A percentile compares a stretch with the other conserved stretches of the same genome.
Evolutionary conservation across 768 basidiomycete species (phyloP).

Genomic region (Pleurotus djamor): DNA sequence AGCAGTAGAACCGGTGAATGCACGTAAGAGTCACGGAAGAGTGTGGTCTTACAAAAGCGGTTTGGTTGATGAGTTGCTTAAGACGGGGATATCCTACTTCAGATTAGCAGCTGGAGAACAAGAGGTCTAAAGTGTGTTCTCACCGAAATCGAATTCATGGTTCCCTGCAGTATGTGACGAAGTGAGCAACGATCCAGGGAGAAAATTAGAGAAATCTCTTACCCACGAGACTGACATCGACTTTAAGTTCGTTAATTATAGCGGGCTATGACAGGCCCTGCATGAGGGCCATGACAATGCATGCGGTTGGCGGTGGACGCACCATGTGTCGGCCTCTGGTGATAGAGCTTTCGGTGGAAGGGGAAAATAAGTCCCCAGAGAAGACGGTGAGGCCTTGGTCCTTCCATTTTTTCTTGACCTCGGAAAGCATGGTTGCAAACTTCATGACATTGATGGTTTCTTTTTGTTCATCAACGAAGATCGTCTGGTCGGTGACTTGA

Average conservation of each 20-base stretch:
- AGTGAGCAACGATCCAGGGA: too few relatives aligned
- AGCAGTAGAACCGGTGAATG: not conserved
- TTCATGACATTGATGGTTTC: constrained; percentile 85
- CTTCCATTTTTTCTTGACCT: constrained; percentile 58
- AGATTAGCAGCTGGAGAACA: not conserved
- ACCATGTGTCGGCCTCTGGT: constrained; percentile 94
- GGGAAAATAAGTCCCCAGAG: constrained; percentile 88
- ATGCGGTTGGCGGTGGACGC: not conserved
- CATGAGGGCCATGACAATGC: not conserved
- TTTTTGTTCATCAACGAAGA: constrained; percentile 36
- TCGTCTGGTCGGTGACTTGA: constrained; percentile 74
- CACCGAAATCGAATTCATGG: constrained; percentile 91
- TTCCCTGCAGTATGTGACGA: constrained; percentile 67
- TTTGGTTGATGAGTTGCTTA: constrained; percentile 66
- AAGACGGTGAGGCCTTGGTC: constrained; percentile 71
- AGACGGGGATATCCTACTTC: constrained; percentile 61
- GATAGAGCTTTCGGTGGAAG: constrained; percentile 82
- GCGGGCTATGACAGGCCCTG: constrained; percentile 54
- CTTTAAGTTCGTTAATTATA: constrained; percentile 75
- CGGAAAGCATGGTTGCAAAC: constrained; percentile 69
- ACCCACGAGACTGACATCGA: constrained; percentile 83
- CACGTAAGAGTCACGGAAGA: constrained; percentile 20
- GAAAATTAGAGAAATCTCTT: constrained; percentile 17
- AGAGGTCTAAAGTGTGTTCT: constrained; percentile 3
- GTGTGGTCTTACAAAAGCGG: constrained; percentile 81